phyloP scores from a whole-genome alignment of 2,329 filamentous ascomycete genomes.

The Venturiaceae sp. region DNA sequence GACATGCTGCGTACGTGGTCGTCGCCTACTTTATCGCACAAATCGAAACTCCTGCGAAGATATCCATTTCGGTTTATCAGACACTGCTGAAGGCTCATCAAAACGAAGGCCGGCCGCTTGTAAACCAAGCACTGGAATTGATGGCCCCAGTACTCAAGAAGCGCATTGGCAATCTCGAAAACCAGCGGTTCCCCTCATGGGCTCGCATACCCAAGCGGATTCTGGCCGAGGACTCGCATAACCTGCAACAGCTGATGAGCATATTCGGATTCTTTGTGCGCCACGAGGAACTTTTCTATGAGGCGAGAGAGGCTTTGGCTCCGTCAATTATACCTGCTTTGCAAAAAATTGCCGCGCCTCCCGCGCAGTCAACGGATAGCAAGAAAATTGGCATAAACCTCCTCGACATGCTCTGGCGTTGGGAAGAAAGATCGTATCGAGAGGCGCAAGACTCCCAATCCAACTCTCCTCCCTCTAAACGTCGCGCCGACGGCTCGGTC shows the following conservation, averaged over 20 bases:
- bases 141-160: constrained; percentile 91
- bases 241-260: constrained; percentile 89
- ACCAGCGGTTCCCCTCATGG: constrained; percentile 73
- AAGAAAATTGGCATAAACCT: constrained; percentile 86
- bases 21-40: constrained; percentile 97
- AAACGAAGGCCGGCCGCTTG: constrained; percentile 82
- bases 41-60: constrained; percentile 93
- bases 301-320: constrained; percentile 84
- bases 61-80: constrained; percentile 89
- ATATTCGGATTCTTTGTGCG: constrained; percentile 96
- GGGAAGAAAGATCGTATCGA: constrained; percentile 77
- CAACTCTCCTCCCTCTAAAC: constrained; percentile 66
- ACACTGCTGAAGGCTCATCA: constrained; percentile 87
- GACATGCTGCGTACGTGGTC: constrained; percentile 93
- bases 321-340: constrained; percentile 81
- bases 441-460: constrained; percentile 39
- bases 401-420: constrained; percentile 83
- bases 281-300: constrained; percentile 89
- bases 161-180: constrained; percentile 59
- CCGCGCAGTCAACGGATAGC: constrained; percentile 79
- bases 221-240: constrained; percentile 86
- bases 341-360: constrained; percentile 74
- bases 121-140: constrained; percentile 89
- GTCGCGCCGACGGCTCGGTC: constrained; percentile 60
- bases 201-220: constrained; percentile 84